A percentile compares a stretch with the other conserved stretches of the same genome.
These are phyloP conservation scores for Euphrasia confusa DNA, from an alignment of 257 asterid species.

Conservation along the genomic window DNA sequence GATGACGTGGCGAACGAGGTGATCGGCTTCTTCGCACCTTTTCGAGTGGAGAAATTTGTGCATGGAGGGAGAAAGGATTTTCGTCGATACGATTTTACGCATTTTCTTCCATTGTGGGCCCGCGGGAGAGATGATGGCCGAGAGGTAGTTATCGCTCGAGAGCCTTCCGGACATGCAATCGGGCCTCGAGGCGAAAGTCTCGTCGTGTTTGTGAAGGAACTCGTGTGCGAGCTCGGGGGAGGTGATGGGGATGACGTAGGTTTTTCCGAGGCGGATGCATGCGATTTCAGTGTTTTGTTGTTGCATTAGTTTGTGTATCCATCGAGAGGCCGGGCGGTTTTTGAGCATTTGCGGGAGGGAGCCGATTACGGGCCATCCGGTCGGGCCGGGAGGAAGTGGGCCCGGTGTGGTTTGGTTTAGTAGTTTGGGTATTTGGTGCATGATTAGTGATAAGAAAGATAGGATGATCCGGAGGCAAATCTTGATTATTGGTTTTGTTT, in stretches of 20 bases:
- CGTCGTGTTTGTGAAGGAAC: slow-evolving; percentile 28
- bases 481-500: too few relatives aligned
- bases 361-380: too few relatives aligned
- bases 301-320: slow-evolving; percentile 22
- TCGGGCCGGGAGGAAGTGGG: too few relatives aligned
- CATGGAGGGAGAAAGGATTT: slow-evolving; percentile 27
- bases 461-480: too few relatives aligned
- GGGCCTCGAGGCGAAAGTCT: slow-evolving; percentile 26
- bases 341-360: too few relatives aligned
- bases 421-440: not conserved
- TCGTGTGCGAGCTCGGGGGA: slow-evolving; percentile 33
- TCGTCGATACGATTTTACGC: slow-evolving; percentile 21
- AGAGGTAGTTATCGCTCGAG: slow-evolving; percentile 14
- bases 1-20: slow-evolving; percentile 24
- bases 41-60: slow-evolving; percentile 28
- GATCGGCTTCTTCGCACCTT: slow-evolving; percentile 31
- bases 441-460: too few relatives aligned
- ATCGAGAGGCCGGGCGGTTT: slow-evolving; percentile 18
- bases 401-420: not conserved
- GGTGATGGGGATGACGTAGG: slow-evolving; percentile 24
- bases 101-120: slow-evolving; percentile 31
- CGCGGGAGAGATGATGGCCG: slow-evolving; percentile 2
- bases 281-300: slow-evolving; percentile 30
- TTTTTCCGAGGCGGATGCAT: slow-evolving; percentile 28
- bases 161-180: slow-evolving; percentile 22